Evolutionary conservation across 2,329 filamentous ascomycete species (phyloP), one percentile per base, ranked within the genome.

Genomic region (Huntiella bhutanensis): DNA sequence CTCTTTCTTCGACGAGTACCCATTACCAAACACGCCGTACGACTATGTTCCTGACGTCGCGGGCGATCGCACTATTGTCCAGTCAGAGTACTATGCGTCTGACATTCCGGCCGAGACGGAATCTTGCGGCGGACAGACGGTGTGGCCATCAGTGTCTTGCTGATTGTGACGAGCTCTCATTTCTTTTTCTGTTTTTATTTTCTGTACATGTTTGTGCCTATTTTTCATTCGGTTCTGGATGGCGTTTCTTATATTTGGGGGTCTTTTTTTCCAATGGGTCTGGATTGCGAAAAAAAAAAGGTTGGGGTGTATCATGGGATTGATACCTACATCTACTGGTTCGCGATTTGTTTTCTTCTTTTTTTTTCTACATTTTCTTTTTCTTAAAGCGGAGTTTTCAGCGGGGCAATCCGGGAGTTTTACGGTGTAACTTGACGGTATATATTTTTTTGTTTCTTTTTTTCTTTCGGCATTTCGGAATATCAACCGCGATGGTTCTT

Each of bases 181-280:
- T 28, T 51, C 51, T 53, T 51, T 39, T 44, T 48, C 46, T 51
- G 47, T 51, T 38, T 48, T 46, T 53, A 45, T 39, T 53, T 43
- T 47, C 28, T 51, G 46, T 54, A 49, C 16, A 46, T 46, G 45
- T 45, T 47, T 37, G 43, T 43, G 34, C 46, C 40, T 36, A 45
- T 42, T 15, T 47, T 33, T 43, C 19, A 43, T 43, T 48, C 15
- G 33, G 37, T 41, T 41, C 37, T 48, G 16, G 35, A 43, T 15
- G 12, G 17, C 32, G 40, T 37, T 43, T 43, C 34, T 33, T 45
- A 39, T 28, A 28, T 28, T 28, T n/a, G 13, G 36, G 12, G 37
- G 33, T 38, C 42, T 35, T 22, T 41, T 15, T 13, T 34, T 45
- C 36, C 16, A 40, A 40, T 15, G 15, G 38, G 33, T 43, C n/a